Evolutionary conservation across 2,329 filamentous ascomycete genomes (phyloP).

Genomic region (Aspergillus clavatus): DNA sequence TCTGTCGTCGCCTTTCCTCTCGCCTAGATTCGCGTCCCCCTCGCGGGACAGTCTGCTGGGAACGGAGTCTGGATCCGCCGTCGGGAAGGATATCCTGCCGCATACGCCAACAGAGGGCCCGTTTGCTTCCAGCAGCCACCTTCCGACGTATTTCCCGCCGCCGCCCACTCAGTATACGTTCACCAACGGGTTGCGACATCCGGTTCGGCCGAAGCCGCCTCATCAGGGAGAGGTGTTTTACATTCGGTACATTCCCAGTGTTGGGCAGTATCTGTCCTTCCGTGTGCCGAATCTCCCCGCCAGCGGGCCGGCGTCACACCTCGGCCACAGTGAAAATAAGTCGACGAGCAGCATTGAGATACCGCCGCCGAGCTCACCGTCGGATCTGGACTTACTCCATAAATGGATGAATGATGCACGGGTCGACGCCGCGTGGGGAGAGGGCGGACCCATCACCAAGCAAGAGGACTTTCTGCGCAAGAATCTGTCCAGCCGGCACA

Average conservation of each 20-base stretch:
- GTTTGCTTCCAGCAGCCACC: slow-evolving; percentile 57
- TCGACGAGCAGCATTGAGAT: slow-evolving; percentile 39
- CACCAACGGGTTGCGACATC: slow-evolving; percentile 75
- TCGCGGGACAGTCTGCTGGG: slow-evolving; percentile 27
- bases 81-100: slow-evolving; percentile 3
- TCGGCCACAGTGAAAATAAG: slow-evolving; percentile 21
- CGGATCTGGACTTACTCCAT: slow-evolving; percentile 66
- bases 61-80: slow-evolving; percentile 4
- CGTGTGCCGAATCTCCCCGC: slow-evolving; percentile 65
- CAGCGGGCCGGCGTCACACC: slow-evolving; percentile 19
- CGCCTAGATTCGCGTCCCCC: slow-evolving; percentile 50
- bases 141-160: slow-evolving; percentile 88
- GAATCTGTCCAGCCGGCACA: slow-evolving; percentile 64
- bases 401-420: slow-evolving; percentile 86
- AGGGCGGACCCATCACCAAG: slow-evolving; percentile 50
- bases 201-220: slow-evolving; percentile 79
- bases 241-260: slow-evolving; percentile 74
- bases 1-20: slow-evolving; percentile 44
- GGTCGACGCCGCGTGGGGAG: slow-evolving; percentile 80
- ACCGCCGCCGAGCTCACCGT: slow-evolving; percentile 38
- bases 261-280: slow-evolving; percentile 82
- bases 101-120: slow-evolving; percentile 28
- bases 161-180: slow-evolving; percentile 74
- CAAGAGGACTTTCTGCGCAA: slow-evolving; percentile 65
- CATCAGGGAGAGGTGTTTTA: slow-evolving; percentile 91